phyloP scores from a whole-genome alignment of 2,329 filamentous ascomycete species.

The Chlorencoelia australis region DNA sequence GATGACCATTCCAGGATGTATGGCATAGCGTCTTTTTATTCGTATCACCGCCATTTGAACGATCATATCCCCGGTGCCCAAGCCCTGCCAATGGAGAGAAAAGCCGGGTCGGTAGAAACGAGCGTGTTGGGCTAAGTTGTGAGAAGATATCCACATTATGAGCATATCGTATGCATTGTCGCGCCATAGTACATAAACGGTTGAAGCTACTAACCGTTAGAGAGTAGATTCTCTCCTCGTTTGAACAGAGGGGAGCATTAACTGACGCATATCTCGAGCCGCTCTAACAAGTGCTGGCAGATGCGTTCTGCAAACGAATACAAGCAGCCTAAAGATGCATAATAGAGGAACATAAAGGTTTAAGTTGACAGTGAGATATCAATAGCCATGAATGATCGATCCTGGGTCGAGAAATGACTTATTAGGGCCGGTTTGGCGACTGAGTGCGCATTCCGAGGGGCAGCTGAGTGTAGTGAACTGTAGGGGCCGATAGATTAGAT shows the following conservation, averaged over 20 bases:
- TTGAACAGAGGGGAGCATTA: neutral
- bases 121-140: slow-evolving; percentile 1
- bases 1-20: no score
- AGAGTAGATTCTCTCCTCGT: neutral
- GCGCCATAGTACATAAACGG: neutral
- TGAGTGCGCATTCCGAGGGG: no score
- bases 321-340: neutral
- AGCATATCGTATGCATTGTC: slow-evolving; percentile 6
- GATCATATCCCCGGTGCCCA: no score
- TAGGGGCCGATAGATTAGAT: neutral
- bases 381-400: no score
- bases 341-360: slow-evolving; percentile 3
- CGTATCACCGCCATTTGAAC: no score
- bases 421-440: no score
- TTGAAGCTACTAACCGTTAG: slow-evolving; percentile 2
- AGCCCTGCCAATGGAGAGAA: no score
- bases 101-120: no score
- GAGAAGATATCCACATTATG: slow-evolving; percentile 4
- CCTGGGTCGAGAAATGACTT: no score
- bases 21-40: no score
- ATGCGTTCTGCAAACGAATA: neutral
- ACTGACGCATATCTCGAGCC: neutral
- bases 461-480: no score
- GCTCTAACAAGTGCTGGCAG: neutral
- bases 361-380: no score